These are phyloP conservation scores for Globisporangium takayamanum DNA, from an alignment of 352 stramenopile genomes.

Conservation along the genomic window DNA sequence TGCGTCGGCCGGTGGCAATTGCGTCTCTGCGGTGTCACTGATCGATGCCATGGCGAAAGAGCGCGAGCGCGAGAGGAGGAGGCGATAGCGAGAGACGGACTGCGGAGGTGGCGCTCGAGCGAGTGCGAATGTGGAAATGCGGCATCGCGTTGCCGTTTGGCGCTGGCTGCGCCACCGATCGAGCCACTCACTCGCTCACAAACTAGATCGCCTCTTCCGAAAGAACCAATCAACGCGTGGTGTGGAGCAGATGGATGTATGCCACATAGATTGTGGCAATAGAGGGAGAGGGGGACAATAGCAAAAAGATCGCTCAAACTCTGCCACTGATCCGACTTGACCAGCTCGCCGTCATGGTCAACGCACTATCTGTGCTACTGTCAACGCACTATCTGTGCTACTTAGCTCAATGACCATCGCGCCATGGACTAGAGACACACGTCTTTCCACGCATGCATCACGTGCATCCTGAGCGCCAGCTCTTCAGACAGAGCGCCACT, in stretches of 20 bases:
- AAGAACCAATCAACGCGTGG: background rate
- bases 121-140: slow-evolving; percentile 11
- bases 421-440: background rate
- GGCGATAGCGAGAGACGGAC: background rate
- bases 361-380: background rate
- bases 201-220: background rate
- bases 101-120: no score
- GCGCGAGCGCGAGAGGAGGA: background rate
- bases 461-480: background rate
- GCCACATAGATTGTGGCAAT: background rate
- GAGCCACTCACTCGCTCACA: background rate
- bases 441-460: background rate
- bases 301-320: background rate
- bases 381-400: background rate
- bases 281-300: background rate
- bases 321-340: background rate
- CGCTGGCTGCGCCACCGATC: slow-evolving; percentile 4
- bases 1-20: background rate
- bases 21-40: background rate
- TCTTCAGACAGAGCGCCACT: background rate
- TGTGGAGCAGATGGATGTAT: background rate
- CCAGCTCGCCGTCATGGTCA: background rate
- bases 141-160: slow-evolving; percentile 11
- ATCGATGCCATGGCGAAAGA: background rate
- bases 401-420: background rate